phyloP scores from a whole-genome alignment of 2,329 filamentous ascomycete species.

The Ascocoryne sarcoides region DNA sequence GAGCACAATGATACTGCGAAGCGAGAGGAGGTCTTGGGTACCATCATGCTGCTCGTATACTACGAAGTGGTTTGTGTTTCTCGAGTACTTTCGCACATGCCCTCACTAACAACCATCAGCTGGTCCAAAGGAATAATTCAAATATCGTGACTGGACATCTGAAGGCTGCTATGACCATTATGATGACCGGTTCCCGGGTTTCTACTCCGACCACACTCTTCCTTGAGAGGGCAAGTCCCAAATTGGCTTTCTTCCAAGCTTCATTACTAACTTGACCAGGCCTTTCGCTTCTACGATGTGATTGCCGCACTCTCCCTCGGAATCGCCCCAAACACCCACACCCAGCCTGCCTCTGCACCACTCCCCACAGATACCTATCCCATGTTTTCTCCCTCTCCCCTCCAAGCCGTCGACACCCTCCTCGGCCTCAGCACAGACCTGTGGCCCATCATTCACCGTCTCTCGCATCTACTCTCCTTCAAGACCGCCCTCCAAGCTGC shows the following conservation, averaged over 20 bases:
- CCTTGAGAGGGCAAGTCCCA: slow-evolving; percentile 44
- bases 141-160: slow-evolving; percentile 54
- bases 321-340: slow-evolving; percentile 45
- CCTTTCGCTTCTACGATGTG: slow-evolving; percentile 58
- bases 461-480: slow-evolving; percentile 45
- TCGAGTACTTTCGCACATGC: background rate
- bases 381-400: slow-evolving; percentile 36
- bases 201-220: slow-evolving; percentile 46
- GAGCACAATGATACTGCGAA: slow-evolving; percentile 41
- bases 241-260: background rate
- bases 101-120: slow-evolving; percentile 29
- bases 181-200: slow-evolving; percentile 39
- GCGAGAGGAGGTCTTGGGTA: slow-evolving; percentile 49
- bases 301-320: slow-evolving; percentile 54
- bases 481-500: slow-evolving; percentile 43
- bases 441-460: slow-evolving; percentile 54
- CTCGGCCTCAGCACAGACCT: slow-evolving; percentile 53
- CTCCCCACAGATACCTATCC: slow-evolving; percentile 38
- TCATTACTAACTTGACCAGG: slow-evolving; percentile 37
- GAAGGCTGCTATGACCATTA: slow-evolving; percentile 53
- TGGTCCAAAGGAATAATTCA: slow-evolving; percentile 50
- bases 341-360: slow-evolving; percentile 39
- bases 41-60: slow-evolving; percentile 54
- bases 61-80: slow-evolving; percentile 48
- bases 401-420: slow-evolving; percentile 40